Conservation (phyloP, 306 rosid genomes). For the Prunus mume region DNA sequence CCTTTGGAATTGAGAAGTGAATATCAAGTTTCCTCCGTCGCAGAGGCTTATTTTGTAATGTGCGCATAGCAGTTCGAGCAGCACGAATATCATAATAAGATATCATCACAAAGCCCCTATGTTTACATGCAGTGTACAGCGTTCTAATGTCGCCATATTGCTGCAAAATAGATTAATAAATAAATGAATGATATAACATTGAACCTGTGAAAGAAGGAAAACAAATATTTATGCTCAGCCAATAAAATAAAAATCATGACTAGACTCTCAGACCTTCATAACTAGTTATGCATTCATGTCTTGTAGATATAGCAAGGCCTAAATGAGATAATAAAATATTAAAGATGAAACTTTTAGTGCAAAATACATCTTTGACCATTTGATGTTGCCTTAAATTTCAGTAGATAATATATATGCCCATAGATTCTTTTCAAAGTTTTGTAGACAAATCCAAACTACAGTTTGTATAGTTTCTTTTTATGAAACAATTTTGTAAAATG, state of each 20-base stretch:
- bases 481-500: not conserved
- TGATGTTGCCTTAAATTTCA: too few species aligned
- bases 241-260: not conserved
- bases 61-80: constrained; percentile 95
- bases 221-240: not conserved
- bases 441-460: not conserved
- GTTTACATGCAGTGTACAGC: constrained; percentile 90
- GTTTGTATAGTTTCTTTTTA: not conserved
- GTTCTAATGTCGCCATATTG: constrained; percentile 92
- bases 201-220: not conserved
- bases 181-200: not conserved
- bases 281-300: too few species aligned
- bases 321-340: too few species aligned
- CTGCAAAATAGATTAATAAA: constrained; percentile 35
- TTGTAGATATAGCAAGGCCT: too few species aligned
- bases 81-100: constrained; percentile 92
- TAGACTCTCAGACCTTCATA: not conserved
- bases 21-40: constrained; percentile 91
- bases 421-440: not conserved
- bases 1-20: constrained; percentile 97
- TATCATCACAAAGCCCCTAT: constrained; percentile 96
- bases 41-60: constrained; percentile 83
- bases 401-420: too few species aligned
- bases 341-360: too few species aligned
- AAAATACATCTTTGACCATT: too few species aligned